Evolutionary conservation across 2,329 filamentous ascomycete genomes (phyloP), one percentile per base, ranked within the genome.

Genomic region (Chaetomiaceae sp.): DNA sequence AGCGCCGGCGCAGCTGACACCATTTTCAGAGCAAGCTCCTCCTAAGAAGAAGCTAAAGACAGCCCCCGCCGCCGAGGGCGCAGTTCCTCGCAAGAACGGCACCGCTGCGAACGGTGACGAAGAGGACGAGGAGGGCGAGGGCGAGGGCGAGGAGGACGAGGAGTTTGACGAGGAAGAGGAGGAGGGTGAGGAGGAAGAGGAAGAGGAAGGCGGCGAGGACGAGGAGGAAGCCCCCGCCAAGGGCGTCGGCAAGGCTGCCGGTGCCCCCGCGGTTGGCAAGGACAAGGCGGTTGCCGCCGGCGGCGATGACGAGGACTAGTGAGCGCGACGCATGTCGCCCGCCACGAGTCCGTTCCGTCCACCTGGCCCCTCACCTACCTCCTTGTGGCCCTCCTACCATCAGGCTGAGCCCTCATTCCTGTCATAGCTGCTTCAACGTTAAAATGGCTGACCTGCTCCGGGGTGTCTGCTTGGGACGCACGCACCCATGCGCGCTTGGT

Each of bases 11-110:
- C 24, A 30, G 27, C 50, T 56, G 37, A 50, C 56, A 49, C 27
- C 32, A 29, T 24, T 14, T 22, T 19, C 52, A 69, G 64, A 62
- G 43, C 60, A 65, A 49, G 65, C 67, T 43, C 72, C 70, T 39
- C 73, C 73, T 30, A 68, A 68, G 47, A 76, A 76, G 67, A 75
- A 74, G 65, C 68, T 67, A 56, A 76, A 74, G 69, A 73, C 70
- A 20, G 62, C 56, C 46, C 57, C 63, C 19, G 61, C 60, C 20
- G 56, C 60, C 10, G 51, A 50, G 18, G 59, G 51, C 17, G 59
- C 60, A 38, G 59, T 58, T 35, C 59, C 55, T 12, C 49, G 59
- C 36, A 65, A 67, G 52, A 65, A 65, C 50, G 58, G 54, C 44
- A 49, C 48, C 15, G 55, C 44, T 15, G 53, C 47, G 17, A 56